These are phyloP conservation scores for Hypoxylon sp. DNA, from an alignment of 2,329 filamentous ascomycete species.

Conservation along the genomic window DNA sequence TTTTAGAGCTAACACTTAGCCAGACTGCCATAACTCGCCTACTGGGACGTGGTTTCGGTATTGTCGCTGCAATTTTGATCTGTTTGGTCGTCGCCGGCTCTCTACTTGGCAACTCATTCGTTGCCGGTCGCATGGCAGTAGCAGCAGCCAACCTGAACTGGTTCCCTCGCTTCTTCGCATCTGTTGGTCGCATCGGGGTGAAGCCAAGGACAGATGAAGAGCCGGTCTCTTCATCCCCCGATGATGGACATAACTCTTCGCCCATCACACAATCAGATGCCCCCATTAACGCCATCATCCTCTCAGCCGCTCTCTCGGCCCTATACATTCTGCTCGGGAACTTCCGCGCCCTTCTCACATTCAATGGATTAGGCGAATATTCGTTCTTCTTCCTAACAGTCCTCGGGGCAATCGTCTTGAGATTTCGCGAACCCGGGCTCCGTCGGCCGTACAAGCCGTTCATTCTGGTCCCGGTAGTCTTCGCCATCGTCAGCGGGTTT, in stretches of 20 bases:
- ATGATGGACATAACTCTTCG: background rate
- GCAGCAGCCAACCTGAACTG: slow-evolving; percentile 63
- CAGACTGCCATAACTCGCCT: slow-evolving; percentile 65
- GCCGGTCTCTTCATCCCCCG: slow-evolving; percentile 8
- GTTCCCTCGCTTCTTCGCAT: slow-evolving; percentile 57
- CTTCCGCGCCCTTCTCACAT: slow-evolving; percentile 68
- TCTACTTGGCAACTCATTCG: slow-evolving; percentile 69
- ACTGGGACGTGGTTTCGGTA: slow-evolving; percentile 61
- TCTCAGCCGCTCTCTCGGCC: slow-evolving; percentile 59
- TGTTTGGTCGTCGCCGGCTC: slow-evolving; percentile 70
- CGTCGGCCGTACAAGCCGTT: slow-evolving; percentile 64
- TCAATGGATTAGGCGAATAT: slow-evolving; percentile 67
- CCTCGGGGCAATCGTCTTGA: slow-evolving; percentile 64
- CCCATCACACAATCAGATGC: slow-evolving; percentile 53
- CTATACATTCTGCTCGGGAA: slow-evolving; percentile 68
- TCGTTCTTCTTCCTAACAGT: slow-evolving; percentile 72
- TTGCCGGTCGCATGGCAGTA: slow-evolving; percentile 68
- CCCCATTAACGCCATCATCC: slow-evolving; percentile 62
- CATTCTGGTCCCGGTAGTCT: slow-evolving; percentile 59
- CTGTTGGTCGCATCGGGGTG: slow-evolving; percentile 55
- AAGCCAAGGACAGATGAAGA: slow-evolving; percentile 17
- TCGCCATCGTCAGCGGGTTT: slow-evolving; percentile 66
- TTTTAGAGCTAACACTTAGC: slow-evolving; percentile 17
- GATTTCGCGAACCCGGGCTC: slow-evolving; percentile 63
- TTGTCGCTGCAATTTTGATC: slow-evolving; percentile 63